Percentiles rank a stretch among this genome's conserved stretches.
phyloP scores from a whole-genome alignment of 805 yeast genomes.

The Zygotorulaspora sp. region DNA sequence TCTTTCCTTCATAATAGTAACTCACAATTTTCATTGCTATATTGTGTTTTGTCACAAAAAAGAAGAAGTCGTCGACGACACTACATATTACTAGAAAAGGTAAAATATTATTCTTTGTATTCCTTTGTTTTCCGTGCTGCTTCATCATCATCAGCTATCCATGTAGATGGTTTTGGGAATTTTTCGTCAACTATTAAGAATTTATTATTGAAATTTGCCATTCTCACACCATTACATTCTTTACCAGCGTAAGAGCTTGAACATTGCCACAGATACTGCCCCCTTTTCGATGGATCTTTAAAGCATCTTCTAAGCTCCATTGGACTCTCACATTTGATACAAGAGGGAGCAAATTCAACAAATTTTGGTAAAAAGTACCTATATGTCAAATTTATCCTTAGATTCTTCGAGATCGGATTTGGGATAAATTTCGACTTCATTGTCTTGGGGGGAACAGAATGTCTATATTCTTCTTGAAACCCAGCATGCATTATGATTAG shows the following conservation, averaged over 20 bases:
- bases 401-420: constrained; percentile 47
- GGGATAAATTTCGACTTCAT: constrained; percentile 35
- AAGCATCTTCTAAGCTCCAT: constrained; percentile 55
- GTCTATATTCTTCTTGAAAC: constrained; percentile 72
- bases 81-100: too few species aligned
- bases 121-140: constrained; percentile 19
- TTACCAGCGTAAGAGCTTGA: constrained; percentile 40
- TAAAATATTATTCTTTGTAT: too few species aligned
- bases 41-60: too few species aligned
- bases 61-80: too few species aligned
- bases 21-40: too few species aligned
- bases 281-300: constrained; percentile 43
- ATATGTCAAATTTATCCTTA: constrained; percentile 62
- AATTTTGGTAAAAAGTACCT: constrained; percentile 43
- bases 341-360: constrained; percentile 39
- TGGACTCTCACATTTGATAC: constrained; percentile 39
- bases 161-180: constrained; percentile 36
- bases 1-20: too few species aligned
- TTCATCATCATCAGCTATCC: constrained; percentile 45
- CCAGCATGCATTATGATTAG: constrained; percentile 72
- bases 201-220: constrained; percentile 44
- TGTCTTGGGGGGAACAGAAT: constrained; percentile 44
- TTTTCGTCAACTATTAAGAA: constrained; percentile 35
- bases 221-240: constrained; percentile 47
- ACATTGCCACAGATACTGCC: constrained; percentile 67